phyloP scores from a whole-genome alignment of 495 filamentous ascomycete genomes.

The Bacidia rubella region DNA sequence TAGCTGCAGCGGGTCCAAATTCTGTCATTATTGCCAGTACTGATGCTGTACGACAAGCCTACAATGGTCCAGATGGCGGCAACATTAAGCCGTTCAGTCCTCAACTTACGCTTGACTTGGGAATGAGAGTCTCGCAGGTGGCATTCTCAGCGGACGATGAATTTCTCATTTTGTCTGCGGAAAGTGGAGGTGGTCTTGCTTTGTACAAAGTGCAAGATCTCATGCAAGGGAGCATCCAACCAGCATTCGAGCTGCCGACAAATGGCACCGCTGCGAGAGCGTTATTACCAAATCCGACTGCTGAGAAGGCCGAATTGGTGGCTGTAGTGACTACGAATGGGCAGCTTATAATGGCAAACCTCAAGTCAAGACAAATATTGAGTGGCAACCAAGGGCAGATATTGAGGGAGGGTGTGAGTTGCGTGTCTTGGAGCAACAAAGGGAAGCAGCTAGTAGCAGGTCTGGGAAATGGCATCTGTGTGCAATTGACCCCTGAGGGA shows the following conservation, averaged over 20 bases:
- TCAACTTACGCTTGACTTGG: constrained; percentile 55
- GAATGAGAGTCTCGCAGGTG: constrained; percentile 70
- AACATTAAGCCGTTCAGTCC: constrained; percentile 62
- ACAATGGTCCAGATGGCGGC: constrained; percentile 44
- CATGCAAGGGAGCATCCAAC: constrained; percentile 47
- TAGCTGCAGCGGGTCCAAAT: constrained; percentile 80
- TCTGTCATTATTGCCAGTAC: constrained; percentile 62
- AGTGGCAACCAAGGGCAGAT: constrained; percentile 49
- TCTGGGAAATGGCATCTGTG: constrained; percentile 63
- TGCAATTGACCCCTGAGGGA: constrained; percentile 74
- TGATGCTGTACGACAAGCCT: constrained; percentile 64
- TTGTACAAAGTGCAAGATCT: constrained; percentile 64
- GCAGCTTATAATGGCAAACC: constrained; percentile 68
- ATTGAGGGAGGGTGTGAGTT: constrained; percentile 63
- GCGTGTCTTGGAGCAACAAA: constrained; percentile 78
- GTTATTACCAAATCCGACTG: constrained; percentile 67
- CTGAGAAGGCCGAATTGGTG: constrained; percentile 47
- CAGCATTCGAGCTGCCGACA: constrained; percentile 60
- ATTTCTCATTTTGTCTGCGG: constrained; percentile 70
- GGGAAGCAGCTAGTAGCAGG: constrained; percentile 91
- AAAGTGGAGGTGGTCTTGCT: constrained; percentile 67
- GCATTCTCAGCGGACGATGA: constrained; percentile 78
- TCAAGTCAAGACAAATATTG: constrained; percentile 49
- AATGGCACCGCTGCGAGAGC: constrained; percentile 60
- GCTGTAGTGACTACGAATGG: constrained; percentile 70